phyloP scores from a whole-genome alignment of 2,329 filamentous ascomycete species.

The Zalaria sp. region DNA sequence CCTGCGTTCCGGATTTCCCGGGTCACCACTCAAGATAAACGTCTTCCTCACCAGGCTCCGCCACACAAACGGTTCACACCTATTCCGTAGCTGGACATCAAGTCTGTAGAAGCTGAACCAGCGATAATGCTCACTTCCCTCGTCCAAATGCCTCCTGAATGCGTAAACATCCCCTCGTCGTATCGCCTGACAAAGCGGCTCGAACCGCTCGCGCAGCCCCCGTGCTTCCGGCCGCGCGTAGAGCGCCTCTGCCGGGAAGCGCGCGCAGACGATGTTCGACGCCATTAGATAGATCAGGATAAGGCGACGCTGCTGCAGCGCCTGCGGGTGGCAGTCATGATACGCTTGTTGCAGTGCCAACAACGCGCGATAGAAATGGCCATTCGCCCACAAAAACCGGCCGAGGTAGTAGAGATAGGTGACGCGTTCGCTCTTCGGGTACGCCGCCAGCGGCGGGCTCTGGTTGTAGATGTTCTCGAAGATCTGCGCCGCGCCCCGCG shows the following conservation, averaged over 20 bases:
- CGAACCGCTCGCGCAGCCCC: constrained; percentile 51
- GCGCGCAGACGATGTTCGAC: constrained; percentile 69
- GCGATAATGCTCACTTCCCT: constrained; percentile 37
- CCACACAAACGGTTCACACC: constrained; percentile 73
- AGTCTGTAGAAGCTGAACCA: constrained; percentile 70
- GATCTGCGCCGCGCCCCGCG: constrained; percentile 71
- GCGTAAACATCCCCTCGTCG: constrained; percentile 57
- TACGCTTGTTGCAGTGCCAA: constrained; percentile 68
- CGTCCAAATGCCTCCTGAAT: constrained; percentile 56
- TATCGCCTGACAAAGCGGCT: constrained; percentile 60
- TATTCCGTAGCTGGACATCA: constrained; percentile 59
- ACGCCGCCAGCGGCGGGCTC: constrained; percentile 66
- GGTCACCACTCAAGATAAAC: constrained; percentile 66
- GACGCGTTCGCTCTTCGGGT: constrained; percentile 74
- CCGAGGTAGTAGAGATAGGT: constrained; percentile 93
- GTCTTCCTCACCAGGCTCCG: constrained; percentile 63
- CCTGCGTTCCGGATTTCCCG: constrained; percentile 42
- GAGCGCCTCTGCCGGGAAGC: constrained; percentile 57
- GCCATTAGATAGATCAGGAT: constrained; percentile 78
- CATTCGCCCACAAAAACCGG: constrained; percentile 74
- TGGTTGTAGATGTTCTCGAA: constrained; percentile 78
- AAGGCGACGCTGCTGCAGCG: constrained; percentile 53
- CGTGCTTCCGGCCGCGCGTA: constrained; percentile 57
- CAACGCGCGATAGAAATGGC: constrained; percentile 65
- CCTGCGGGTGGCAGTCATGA: constrained; percentile 48